Evolutionary conservation across 108 stramenopile genomes (phyloP), one percentile per base, ranked within the genome.

Genomic region (Stephanodiscus triporus): DNA sequence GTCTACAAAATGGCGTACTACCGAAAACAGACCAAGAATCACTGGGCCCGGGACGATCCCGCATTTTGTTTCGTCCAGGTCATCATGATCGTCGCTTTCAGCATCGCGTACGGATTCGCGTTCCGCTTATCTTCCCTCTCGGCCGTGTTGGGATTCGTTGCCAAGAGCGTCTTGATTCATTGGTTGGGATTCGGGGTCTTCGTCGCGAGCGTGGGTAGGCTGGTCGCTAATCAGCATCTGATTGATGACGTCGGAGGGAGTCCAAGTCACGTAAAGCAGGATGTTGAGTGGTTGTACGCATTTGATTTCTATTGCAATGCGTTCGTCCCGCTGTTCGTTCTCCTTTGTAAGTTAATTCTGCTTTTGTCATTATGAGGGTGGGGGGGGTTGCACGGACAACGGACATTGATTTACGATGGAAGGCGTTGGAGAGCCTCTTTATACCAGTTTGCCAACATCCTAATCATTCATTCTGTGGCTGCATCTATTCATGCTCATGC

Each of bases 301-400:
- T 97, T 98, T 76, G 98, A 99, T 86, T 93, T 99, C 60, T 97
- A 99, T 77, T 94, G 94, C 86, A 99, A 99, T 84, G 88, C 96
- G 40, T 99, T 97, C 83, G 95, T 97, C 43, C 93, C 95, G 14
- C 81, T 97, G 38, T 97, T 98, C 73, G 83, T 97, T 19, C 68
- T 97, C 45, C 78, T 97, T 45, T 96, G 90, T 91, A 78, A 90
- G 92, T 88, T 47, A 19, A 19, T 26, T 14, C 16, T 54, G 1
- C 49, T 49, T 24, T 13, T 69, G 57, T 32, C 63, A 62, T 30
- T 73, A 20, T n/a, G n/a, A n/a, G 32, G 32, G 32, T 34, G 47
- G 9, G 24, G 23, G 14, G 62, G 43, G 49, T 32, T 58, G 23
- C 45, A 19, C 45, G 40, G 19, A 20, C 8, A 20, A 53, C 51